These are phyloP conservation scores for Fraxinus americana DNA, from an alignment of 257 asterid species.

Conservation along the genomic window DNA sequence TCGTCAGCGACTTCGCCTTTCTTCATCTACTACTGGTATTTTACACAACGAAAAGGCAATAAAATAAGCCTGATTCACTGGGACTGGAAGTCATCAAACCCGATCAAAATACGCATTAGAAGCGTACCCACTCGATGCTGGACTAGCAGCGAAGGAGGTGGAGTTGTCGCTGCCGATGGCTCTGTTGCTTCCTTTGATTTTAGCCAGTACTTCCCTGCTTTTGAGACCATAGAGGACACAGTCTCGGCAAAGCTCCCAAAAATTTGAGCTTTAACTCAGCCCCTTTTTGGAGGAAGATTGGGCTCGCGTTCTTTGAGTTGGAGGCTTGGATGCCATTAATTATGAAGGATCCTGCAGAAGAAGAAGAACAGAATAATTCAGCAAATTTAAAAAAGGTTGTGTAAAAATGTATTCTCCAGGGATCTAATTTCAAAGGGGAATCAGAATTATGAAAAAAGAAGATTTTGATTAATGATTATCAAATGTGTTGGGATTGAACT, in stretches of 20 bases:
- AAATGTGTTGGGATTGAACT: neutral
- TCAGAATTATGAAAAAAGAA: neutral
- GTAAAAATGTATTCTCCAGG: neutral
- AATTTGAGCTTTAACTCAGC: constrained; percentile 60
- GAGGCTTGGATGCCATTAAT: constrained; percentile 28
- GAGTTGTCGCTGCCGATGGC: constrained; percentile 6
- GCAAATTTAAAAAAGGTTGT: constrained; percentile 3
- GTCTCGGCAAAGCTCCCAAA: constrained; percentile 49
- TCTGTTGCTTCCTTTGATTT: constrained; percentile 13
- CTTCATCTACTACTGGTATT: neutral
- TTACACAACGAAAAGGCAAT: constrained; percentile 5
- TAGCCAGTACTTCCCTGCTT: constrained; percentile 25
- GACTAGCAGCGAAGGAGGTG: constrained; percentile 33
- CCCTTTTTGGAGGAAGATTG: constrained; percentile 43
- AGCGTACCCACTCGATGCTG: constrained; percentile 35
- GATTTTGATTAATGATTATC: neutral
- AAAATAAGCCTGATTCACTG: neutral
- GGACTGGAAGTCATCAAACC: constrained; percentile 1
- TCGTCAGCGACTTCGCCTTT: too few relatives aligned
- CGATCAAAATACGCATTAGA: constrained; percentile 33
- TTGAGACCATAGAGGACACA: constrained; percentile 37
- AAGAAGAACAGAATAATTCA: neutral
- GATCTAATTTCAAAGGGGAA: neutral
- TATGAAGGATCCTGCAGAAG: neutral
- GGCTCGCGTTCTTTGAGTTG: neutral